Evolutionary conservation across 1,284 basidiomycete species (phyloP).

Genomic region (Boletus putidus): DNA sequence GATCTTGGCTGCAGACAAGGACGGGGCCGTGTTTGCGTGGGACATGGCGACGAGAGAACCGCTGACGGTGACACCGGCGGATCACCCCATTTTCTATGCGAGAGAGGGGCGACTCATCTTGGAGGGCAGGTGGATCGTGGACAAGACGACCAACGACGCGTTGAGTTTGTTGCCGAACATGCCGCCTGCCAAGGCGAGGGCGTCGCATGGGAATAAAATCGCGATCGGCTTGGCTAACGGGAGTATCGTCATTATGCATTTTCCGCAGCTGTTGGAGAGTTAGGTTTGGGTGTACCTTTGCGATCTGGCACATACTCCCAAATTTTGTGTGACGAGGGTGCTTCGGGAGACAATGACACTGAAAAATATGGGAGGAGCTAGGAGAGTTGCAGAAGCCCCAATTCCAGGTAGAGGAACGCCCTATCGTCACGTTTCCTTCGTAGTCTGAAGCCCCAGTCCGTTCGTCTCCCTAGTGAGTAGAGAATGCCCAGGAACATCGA

Average conservation of each 20-base stretch:
- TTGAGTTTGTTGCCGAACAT: slow-evolving; percentile 33
- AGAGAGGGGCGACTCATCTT: slow-evolving; percentile 20
- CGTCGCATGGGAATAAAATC: slow-evolving; percentile 27
- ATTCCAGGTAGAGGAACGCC: too few relatives aligned
- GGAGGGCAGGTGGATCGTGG: slow-evolving; percentile 30
- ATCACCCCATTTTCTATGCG: slow-evolving; percentile 21
- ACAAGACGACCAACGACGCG: slow-evolving; percentile 16
- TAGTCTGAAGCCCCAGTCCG: too few relatives aligned
- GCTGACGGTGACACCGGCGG: slow-evolving; percentile 24
- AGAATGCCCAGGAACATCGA: too few relatives aligned
- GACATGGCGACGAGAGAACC: slow-evolving; percentile 27
- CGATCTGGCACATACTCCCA: too few relatives aligned
- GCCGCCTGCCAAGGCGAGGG: slow-evolving; percentile 30
- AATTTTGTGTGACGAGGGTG: too few relatives aligned
- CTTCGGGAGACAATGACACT: too few relatives aligned
- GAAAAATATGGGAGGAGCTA: too few relatives aligned
- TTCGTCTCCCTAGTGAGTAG: too few relatives aligned
- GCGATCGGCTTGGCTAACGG: slow-evolving; percentile 36
- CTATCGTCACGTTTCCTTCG: too few relatives aligned
- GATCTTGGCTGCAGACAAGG: slow-evolving; percentile 32
- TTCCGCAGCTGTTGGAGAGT: slow-evolving; percentile 14
- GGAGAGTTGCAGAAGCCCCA: too few relatives aligned
- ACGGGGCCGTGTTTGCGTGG: slow-evolving; percentile 33
- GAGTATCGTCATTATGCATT: slow-evolving; percentile 31
- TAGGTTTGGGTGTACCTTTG: too few relatives aligned